phyloP scores from a whole-genome alignment of 1,139 yeast genomes.

The Kodamaea sp. region DNA sequence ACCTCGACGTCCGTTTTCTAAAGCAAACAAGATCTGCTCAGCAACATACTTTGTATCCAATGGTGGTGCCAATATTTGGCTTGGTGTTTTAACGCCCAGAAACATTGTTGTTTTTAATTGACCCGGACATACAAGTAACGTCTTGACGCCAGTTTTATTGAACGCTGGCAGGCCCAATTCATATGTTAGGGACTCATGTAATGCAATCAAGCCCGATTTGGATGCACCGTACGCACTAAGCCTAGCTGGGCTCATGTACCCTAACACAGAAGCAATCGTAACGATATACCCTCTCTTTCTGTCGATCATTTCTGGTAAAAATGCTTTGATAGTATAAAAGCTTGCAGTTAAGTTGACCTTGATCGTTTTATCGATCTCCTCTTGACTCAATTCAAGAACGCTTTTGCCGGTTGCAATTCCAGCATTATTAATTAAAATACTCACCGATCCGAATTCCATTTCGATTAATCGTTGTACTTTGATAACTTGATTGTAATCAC shows the following conservation, averaged over 20 bases:
- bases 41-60: slow-evolving; percentile 69
- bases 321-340: slow-evolving; percentile 64
- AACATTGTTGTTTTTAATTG: slow-evolving; percentile 77
- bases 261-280: slow-evolving; percentile 78
- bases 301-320: slow-evolving; percentile 70
- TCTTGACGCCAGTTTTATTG: slow-evolving; percentile 54
- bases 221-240: slow-evolving; percentile 85
- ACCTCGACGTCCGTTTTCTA: slow-evolving; percentile 61
- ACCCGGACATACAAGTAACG: slow-evolving; percentile 82
- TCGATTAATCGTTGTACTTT: slow-evolving; percentile 35
- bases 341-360: slow-evolving; percentile 66
- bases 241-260: slow-evolving; percentile 79
- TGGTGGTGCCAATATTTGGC: slow-evolving; percentile 73
- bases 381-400: slow-evolving; percentile 49
- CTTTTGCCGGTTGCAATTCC: slow-evolving; percentile 64
- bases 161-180: slow-evolving; percentile 58
- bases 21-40: slow-evolving; percentile 47
- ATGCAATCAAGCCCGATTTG: slow-evolving; percentile 77
- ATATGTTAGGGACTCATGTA: slow-evolving; percentile 77
- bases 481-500: slow-evolving; percentile 43
- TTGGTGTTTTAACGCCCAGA: slow-evolving; percentile 66
- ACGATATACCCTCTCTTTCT: slow-evolving; percentile 68
- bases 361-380: slow-evolving; percentile 58
- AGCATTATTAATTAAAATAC: slow-evolving; percentile 78
- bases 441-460: slow-evolving; percentile 53